Evolutionary conservation across 305 asterid genomes (phyloP).

Genomic region (Solanum hybrid): DNA sequence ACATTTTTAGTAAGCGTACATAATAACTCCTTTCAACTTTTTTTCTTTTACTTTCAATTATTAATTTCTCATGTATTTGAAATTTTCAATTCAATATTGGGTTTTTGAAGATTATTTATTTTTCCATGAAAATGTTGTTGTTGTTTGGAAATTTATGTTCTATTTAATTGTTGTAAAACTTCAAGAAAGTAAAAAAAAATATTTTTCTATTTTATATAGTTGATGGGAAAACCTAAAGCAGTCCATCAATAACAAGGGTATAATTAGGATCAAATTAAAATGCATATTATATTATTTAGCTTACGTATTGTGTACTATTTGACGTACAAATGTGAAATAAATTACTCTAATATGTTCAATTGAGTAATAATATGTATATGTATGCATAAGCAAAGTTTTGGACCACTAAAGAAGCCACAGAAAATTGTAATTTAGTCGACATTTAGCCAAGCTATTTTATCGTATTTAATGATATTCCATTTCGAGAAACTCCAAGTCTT

Average conservation of each 20-base stretch:
- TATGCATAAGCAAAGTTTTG: neutral
- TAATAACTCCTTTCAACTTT: neutral
- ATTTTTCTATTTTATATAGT: too few relatives aligned
- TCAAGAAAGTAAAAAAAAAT: neutral
- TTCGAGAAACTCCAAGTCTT: too few relatives aligned
- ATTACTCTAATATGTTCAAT: neutral
- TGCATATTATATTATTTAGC: too few relatives aligned
- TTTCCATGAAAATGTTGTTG: neutral
- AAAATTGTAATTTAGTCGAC: neutral
- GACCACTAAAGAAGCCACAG: neutral
- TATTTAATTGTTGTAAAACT: neutral
- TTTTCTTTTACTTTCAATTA: neutral
- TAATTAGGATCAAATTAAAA: neutral
- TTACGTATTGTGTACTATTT: neutral
- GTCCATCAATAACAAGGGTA: neutral
- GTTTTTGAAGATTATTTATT: neutral
- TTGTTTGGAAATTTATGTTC: neutral
- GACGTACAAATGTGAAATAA: neutral
- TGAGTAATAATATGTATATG: neutral
- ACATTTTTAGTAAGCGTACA: neutral
- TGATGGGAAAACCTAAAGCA: neutral
- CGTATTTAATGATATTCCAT: neutral
- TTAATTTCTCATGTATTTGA: neutral
- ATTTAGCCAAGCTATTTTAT: neutral
- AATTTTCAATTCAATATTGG: neutral